Percentiles rank a stretch among this genome's conserved stretches.
These are phyloP conservation scores for Yarrowia sp. DNA, from an alignment of 805 yeast species.

Conservation along the genomic window DNA sequence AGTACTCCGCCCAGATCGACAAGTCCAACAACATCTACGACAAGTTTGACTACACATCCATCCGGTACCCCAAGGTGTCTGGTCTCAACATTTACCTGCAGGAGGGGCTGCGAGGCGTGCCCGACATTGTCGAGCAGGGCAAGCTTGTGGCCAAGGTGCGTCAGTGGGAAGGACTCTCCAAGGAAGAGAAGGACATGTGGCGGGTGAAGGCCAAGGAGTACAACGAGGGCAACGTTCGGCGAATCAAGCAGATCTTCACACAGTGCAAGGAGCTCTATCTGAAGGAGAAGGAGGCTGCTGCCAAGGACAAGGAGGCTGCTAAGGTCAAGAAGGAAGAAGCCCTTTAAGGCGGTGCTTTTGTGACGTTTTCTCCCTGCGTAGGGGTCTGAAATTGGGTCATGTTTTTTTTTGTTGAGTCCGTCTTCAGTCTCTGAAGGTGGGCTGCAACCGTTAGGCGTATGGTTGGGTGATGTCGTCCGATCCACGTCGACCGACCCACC, in stretches of 20 bases:
- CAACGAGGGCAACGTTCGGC: constrained; percentile 49
- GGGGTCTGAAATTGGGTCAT: too few species aligned
- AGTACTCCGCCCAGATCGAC: not conserved
- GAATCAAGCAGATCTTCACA: not conserved
- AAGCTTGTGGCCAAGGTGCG: not conserved
- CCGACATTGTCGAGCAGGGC: not conserved
- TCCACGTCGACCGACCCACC: not conserved
- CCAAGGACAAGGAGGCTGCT: not conserved
- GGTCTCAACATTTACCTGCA: constrained; percentile 25
- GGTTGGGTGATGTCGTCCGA: not conserved
- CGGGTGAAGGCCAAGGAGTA: not conserved
- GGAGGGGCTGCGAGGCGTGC: not conserved
- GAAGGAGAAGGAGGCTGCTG: not conserved
- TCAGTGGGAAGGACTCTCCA: not conserved
- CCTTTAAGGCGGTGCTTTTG: too few species aligned
- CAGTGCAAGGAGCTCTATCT: constrained; percentile 16
- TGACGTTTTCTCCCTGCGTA: too few species aligned
- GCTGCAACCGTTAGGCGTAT: not conserved
- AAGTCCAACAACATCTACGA: not conserved
- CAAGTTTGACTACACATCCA: constrained; percentile 15
- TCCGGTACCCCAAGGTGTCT: constrained; percentile 19
- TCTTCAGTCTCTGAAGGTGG: too few species aligned
- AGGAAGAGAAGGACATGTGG: not conserved
- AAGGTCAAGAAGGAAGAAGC: too few species aligned
- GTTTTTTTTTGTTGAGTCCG: not conserved